Percentiles rank a stretch among this genome's conserved stretches.
These are phyloP conservation scores for Naematelia aurantialba DNA, from an alignment of 768 basidiomycete species.

Conservation along the genomic window DNA sequence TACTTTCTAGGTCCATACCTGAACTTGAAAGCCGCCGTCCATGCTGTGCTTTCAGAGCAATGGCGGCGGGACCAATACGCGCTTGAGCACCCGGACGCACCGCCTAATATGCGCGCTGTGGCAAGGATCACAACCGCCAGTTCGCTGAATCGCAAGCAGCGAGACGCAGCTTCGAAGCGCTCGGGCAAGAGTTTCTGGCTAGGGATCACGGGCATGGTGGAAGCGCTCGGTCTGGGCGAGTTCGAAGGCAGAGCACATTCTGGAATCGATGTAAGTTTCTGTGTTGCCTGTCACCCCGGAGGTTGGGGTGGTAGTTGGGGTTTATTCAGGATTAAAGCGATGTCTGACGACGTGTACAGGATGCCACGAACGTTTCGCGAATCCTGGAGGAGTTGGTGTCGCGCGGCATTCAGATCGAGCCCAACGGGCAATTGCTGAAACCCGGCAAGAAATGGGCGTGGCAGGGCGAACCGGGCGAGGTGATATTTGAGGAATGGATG, in stretches of 20 bases:
- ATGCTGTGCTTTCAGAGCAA: conserved; percentile 38
- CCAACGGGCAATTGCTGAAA: conserved; percentile 56
- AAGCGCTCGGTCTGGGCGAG: conserved; percentile 63
- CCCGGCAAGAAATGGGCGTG: conserved; percentile 33
- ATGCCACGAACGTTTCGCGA: conserved; percentile 81
- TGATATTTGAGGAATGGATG: conserved; percentile 40
- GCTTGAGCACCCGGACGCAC: conserved; percentile 14
- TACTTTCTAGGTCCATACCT: conserved; percentile 45
- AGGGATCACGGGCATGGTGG: conserved; percentile 72
- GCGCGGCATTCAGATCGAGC: conserved; percentile 63
- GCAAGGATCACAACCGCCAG: conserved; percentile 22
- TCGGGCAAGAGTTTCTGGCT: conserved; percentile 22
- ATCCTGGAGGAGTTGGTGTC: conserved; percentile 74
- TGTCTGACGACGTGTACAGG: conserved; percentile 54
- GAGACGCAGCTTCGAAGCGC: conserved; percentile 25
- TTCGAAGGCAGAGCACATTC: conserved; percentile 83
- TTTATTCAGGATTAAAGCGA: conserved; percentile 6
- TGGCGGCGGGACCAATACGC: conserved; percentile 25
- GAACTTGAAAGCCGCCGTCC: conserved; percentile 47
- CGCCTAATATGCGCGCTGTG: conserved; percentile 15
- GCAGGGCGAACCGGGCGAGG: conserved; percentile 45
- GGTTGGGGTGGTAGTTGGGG: conserved; percentile 3
- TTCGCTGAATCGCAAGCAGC: conserved; percentile 6
- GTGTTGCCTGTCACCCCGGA: background rate
- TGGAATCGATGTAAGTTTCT: conserved; percentile 76